These are phyloP conservation scores for Elongisporangium undulatum DNA, from an alignment of 352 stramenopile species.

Conservation along the genomic window DNA sequence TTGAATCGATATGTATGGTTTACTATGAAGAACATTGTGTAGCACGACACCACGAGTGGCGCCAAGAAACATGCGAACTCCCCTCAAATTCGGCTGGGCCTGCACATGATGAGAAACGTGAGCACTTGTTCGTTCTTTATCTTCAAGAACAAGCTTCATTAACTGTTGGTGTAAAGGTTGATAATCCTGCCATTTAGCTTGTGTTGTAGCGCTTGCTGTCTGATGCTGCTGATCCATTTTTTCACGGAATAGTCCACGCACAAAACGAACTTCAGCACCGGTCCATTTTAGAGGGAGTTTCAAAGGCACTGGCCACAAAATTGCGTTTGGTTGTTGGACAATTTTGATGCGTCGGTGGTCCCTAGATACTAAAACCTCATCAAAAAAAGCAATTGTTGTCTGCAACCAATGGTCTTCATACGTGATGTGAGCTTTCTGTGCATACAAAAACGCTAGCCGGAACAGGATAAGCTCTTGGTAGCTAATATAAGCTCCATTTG, in stretches of 20 bases:
- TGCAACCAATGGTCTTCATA: slow-evolving; percentile 6
- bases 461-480: slow-evolving; percentile 56
- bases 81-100: slow-evolving; percentile 18
- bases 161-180: slow-evolving; percentile 35
- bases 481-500: slow-evolving; percentile 19
- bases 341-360: slow-evolving; percentile 9
- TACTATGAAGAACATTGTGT: slow-evolving; percentile 37
- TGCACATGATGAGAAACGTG: slow-evolving; percentile 8
- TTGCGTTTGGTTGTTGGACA: neutral
- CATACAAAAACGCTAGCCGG: slow-evolving; percentile 51
- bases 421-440: slow-evolving; percentile 14
- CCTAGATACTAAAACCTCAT: slow-evolving; percentile 18
- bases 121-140: neutral
- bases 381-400: slow-evolving; percentile 15
- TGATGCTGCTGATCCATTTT: slow-evolving; percentile 7
- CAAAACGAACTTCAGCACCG: slow-evolving; percentile 24
- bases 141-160: slow-evolving; percentile 17
- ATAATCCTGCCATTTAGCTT: slow-evolving; percentile 38
- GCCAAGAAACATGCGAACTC: slow-evolving; percentile 41
- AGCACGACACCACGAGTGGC: slow-evolving; percentile 31
- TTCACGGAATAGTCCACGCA: slow-evolving; percentile 30
- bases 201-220: neutral
- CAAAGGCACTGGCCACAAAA: neutral
- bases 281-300: slow-evolving; percentile 7
- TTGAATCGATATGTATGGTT: slow-evolving; percentile 38